Percentiles rank a stretch among this genome's conserved stretches.
Conservation (phyloP, 305 asterid species). For the Withania somnifera region DNA sequence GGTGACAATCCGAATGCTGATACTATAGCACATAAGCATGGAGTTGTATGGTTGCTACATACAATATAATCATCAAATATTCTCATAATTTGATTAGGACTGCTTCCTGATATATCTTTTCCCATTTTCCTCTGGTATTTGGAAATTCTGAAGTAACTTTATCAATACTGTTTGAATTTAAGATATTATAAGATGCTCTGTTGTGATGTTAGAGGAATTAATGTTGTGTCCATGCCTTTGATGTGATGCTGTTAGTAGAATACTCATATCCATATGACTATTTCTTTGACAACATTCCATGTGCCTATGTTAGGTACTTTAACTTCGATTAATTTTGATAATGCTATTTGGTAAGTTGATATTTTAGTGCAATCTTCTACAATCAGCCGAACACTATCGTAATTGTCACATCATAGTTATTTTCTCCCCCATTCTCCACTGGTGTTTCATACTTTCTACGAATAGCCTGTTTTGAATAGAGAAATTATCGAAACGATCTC, state of each 20-base stretch:
- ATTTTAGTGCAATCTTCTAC: background rate
- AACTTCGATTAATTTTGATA: background rate
- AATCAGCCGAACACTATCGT: background rate
- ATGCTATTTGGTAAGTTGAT: background rate
- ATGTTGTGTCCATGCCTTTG: background rate
- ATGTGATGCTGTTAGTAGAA: background rate
- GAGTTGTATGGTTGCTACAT: constrained; percentile 45
- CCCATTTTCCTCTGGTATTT: background rate
- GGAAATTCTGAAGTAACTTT: background rate
- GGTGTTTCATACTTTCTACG: background rate
- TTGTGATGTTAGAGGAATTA: background rate
- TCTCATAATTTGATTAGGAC: background rate
- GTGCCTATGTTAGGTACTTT: background rate
- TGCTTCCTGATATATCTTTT: background rate
- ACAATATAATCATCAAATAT: background rate
- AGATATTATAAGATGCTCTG: background rate
- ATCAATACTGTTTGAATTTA: background rate
- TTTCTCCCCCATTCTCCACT: background rate
- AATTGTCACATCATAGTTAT: background rate
- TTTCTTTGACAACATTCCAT: background rate
- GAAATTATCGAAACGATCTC: background rate
- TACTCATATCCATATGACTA: background rate
- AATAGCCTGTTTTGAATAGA: background rate
- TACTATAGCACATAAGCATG: constrained; percentile 90
- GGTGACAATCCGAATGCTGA: constrained; percentile 54